phyloP scores from a whole-genome alignment of 257 asterid species.

The Solanum medicagineum region DNA sequence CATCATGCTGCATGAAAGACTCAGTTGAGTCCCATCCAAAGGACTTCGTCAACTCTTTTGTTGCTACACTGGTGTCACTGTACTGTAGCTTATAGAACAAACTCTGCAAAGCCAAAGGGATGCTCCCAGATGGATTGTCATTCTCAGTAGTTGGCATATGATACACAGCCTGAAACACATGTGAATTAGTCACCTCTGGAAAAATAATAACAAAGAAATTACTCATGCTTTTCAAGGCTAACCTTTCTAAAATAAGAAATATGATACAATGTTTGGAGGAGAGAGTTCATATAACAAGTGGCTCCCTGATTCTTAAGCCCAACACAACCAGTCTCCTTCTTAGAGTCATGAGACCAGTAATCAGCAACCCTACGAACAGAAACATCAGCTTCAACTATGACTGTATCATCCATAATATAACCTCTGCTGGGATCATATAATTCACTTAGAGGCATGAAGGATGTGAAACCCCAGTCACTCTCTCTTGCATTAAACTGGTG shows the following conservation, averaged over 20 bases:
- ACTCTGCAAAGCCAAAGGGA: slow-evolving; percentile 80
- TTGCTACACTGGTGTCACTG: slow-evolving; percentile 71
- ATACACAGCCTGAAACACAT: slow-evolving; percentile 56
- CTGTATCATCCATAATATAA: slow-evolving; percentile 42
- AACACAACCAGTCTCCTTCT: slow-evolving; percentile 49
- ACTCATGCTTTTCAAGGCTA: neutral
- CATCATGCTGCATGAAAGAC: slow-evolving; percentile 83
- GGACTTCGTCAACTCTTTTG: slow-evolving; percentile 79
- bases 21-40: slow-evolving; percentile 85
- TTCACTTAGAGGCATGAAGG: slow-evolving; percentile 62
- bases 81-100: slow-evolving; percentile 78
- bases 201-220: neutral
- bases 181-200: neutral
- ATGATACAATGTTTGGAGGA: slow-evolving; percentile 7
- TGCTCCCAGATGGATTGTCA: slow-evolving; percentile 74
- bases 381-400: slow-evolving; percentile 55
- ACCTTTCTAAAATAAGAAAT: slow-evolving; percentile 10
- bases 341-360: slow-evolving; percentile 62
- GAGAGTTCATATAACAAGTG: slow-evolving; percentile 12
- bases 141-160: slow-evolving; percentile 89
- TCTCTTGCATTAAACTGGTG: slow-evolving; percentile 64
- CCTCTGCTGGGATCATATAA: slow-evolving; percentile 61
- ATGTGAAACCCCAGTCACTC: slow-evolving; percentile 71
- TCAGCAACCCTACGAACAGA: slow-evolving; percentile 51
- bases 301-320: slow-evolving; percentile 13